Percentiles rank a stretch among this genome's conserved stretches.
These are phyloP conservation scores for Gymnopus androsaceus DNA, from an alignment of 1,284 basidiomycete genomes.

Conservation along the genomic window DNA sequence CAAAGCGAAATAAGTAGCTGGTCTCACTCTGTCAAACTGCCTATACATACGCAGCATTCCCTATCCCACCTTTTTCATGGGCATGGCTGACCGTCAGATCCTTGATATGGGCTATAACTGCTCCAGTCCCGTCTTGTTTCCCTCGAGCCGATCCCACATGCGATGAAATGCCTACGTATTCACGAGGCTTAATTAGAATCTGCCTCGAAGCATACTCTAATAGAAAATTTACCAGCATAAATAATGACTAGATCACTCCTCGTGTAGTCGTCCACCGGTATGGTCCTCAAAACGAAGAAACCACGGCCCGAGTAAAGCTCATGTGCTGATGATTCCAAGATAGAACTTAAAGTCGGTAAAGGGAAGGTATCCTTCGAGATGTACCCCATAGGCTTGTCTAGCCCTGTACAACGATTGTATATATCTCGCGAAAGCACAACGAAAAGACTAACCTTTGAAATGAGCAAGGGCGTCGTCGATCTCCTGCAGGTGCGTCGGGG, in stretches of 20 bases:
- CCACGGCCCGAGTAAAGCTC: conserved; percentile 31
- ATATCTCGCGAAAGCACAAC: background rate
- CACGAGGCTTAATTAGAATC: too few species aligned
- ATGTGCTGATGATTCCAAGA: conserved; percentile 24
- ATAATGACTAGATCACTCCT: conserved; percentile 28
- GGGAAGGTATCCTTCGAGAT: conserved; percentile 29
- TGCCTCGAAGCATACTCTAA: too few species aligned
- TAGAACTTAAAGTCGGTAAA: conserved; percentile 25
- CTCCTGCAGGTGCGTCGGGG: conserved; percentile 34
- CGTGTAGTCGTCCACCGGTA: conserved; percentile 29
- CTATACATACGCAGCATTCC: conserved; percentile 39
- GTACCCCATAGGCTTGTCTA: conserved; percentile 26
- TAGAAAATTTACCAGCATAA: conserved; percentile 25
- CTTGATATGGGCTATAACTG: conserved; percentile 48
- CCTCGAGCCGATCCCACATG: conserved; percentile 43
- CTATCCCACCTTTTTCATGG: conserved; percentile 39
- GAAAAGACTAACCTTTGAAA: conserved; percentile 34
- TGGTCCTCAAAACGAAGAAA: conserved; percentile 30
- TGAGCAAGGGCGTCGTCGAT: conserved; percentile 38
- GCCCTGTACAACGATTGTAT: conserved; percentile 12
- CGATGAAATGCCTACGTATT: conserved; percentile 45
- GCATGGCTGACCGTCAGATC: conserved; percentile 43
- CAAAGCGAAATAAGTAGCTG: background rate
- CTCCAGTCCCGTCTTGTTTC: conserved; percentile 42
- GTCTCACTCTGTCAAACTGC: background rate